These are phyloP conservation scores for Lentinula guzmanii DNA, from an alignment of 768 basidiomycete genomes.

Conservation along the genomic window DNA sequence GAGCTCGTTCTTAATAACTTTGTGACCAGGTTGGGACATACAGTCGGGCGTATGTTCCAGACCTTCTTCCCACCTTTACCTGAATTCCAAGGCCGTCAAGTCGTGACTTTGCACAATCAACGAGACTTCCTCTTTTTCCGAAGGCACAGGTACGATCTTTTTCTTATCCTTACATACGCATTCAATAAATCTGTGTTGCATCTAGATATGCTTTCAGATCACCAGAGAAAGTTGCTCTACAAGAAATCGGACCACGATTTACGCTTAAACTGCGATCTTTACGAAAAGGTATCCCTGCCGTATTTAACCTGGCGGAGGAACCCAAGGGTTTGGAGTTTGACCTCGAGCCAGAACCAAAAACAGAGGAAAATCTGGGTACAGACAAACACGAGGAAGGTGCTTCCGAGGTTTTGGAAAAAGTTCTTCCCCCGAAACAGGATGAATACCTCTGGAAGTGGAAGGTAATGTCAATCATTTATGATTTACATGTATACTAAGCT, in stretches of 20 bases:
- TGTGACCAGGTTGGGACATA: conserved; percentile 88
- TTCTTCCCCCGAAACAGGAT: conserved; percentile 60
- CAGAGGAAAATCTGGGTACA: conserved; percentile 25
- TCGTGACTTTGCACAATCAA: conserved; percentile 95
- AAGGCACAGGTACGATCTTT: conserved; percentile 69
- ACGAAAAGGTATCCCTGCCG: conserved; percentile 82
- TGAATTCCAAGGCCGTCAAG: conserved; percentile 93
- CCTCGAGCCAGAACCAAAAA: conserved; percentile 16
- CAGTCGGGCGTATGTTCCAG: conserved; percentile 92
- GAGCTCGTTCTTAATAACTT: conserved; percentile 95
- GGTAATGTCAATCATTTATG: conserved; percentile 40
- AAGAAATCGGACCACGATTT: conserved; percentile 97
- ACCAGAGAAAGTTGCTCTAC: conserved; percentile 83
- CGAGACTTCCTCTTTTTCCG: conserved; percentile 98
- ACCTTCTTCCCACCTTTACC: conserved; percentile 93
- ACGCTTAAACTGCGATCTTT: conserved; percentile 90
- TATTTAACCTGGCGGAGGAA: conserved; percentile 62
- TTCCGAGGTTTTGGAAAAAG: conserved; percentile 12
- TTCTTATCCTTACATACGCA: conserved; percentile 4
- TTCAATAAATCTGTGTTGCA: not conserved
- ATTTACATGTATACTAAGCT: conserved; percentile 4
- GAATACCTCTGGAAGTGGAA: conserved; percentile 90
- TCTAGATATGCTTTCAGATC: conserved; percentile 87
- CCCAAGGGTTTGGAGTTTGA: conserved; percentile 53
- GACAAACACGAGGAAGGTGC: conserved; percentile 21